Percentiles rank a stretch among this genome's conserved stretches.
These are phyloP conservation scores for Coemansia sp. DNA, from an alignment of 192 early-diverging fungal genomes.

Conservation along the genomic window DNA sequence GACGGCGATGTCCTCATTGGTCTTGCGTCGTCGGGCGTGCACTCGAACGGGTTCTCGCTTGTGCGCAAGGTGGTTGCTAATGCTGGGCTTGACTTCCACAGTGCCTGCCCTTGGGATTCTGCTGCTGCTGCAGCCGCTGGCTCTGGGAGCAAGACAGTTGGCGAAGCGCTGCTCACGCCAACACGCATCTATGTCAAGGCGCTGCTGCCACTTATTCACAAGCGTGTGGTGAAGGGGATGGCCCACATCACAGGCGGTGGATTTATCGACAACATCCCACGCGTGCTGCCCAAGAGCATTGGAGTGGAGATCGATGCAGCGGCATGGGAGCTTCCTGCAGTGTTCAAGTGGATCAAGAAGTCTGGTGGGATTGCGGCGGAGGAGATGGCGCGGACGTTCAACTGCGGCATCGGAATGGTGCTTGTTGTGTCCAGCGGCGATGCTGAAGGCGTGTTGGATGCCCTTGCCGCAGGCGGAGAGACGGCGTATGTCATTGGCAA, in stretches of 20 bases:
- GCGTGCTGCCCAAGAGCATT: conserved; percentile 82
- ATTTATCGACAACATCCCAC: conserved; percentile 97
- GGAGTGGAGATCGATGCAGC: conserved; percentile 82
- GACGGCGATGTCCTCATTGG: conserved; percentile 87
- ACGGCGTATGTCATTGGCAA: conserved; percentile 70
- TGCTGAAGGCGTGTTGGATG: conserved; percentile 59
- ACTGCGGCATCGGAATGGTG: conserved; percentile 99
- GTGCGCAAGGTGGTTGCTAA: conserved; percentile 85
- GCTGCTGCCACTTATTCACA: conserved; percentile 77
- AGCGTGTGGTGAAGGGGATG: conserved; percentile 86
- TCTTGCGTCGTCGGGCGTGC: conserved; percentile 92
- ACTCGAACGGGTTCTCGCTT: conserved; percentile 99
- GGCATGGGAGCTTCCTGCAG: conserved; percentile 80
- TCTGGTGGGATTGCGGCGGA: conserved; percentile 64
- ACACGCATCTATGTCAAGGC: conserved; percentile 96
- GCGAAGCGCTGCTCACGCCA: conserved; percentile 85
- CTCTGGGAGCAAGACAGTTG: conserved; percentile 59
- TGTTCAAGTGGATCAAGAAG: conserved; percentile 93
- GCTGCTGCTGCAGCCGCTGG: background rate
- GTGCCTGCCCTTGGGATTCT: conserved; percentile 74
- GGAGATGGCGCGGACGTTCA: conserved; percentile 97
- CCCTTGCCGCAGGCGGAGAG: conserved; percentile 67
- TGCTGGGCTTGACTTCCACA: conserved; percentile 71
- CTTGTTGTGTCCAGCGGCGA: conserved; percentile 72
- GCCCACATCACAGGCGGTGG: conserved; percentile 99